Evolutionary conservation across 371 early-diverging fungal genomes (phyloP).

Genomic region (Zychaea mexicana): DNA sequence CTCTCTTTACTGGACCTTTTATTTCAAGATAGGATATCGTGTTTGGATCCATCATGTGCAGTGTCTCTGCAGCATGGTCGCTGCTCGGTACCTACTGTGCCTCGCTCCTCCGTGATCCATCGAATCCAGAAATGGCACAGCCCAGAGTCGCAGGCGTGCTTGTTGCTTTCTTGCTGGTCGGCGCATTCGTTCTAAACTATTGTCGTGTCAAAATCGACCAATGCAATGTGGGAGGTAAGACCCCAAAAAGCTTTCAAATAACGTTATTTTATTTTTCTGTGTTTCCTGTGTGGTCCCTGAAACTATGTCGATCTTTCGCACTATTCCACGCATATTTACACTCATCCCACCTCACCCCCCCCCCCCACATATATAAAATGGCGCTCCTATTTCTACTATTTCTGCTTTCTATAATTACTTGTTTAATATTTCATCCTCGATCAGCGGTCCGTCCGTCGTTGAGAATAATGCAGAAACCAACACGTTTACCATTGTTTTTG

Average conservation of each 20-base stretch:
- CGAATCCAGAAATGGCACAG: conserved; percentile 24
- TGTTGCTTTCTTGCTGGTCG: conserved; percentile 30
- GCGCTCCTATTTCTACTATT: neutral
- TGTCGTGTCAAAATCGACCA: conserved; percentile 44
- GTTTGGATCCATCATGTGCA: conserved; percentile 45
- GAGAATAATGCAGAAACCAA: too few species aligned
- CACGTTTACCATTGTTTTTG: too few species aligned
- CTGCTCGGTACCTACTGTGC: conserved; percentile 40
- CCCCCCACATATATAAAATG: neutral
- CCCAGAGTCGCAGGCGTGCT: conserved; percentile 31
- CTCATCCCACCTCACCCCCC: neutral
- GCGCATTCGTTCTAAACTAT: conserved; percentile 39
- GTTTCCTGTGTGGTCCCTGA: neutral
- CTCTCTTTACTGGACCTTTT: neutral
- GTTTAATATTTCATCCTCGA: too few species aligned
- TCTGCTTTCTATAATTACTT: too few species aligned
- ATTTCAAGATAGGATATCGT: conserved; percentile 27
- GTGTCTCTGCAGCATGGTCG: conserved; percentile 38
- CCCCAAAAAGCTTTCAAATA: too few species aligned
- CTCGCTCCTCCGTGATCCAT: conserved; percentile 30
- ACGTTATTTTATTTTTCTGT: neutral
- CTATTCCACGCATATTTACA: neutral
- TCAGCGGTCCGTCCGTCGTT: too few species aligned
- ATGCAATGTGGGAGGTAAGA: conserved; percentile 46
- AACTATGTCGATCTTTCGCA: neutral